phyloP scores from a whole-genome alignment of 805 yeast genomes.

The Starmerella sirachaensis region DNA sequence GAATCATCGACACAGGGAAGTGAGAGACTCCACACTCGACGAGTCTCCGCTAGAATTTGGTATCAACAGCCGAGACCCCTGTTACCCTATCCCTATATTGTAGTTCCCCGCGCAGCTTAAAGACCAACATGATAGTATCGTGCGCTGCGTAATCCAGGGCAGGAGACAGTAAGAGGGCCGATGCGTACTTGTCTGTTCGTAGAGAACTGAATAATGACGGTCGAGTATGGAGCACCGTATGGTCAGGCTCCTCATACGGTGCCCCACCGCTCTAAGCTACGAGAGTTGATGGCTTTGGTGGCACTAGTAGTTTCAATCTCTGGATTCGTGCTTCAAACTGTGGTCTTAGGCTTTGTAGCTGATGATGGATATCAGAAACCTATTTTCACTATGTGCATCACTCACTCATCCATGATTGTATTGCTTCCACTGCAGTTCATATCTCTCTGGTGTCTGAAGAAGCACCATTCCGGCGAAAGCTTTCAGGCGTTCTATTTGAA shows the following conservation, averaged over 20 bases:
- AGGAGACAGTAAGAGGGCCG: no score
- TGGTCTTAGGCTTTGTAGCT: constrained; percentile 60
- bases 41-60: no score
- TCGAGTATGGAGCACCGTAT: constrained; percentile 3
- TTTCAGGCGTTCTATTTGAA: constrained; percentile 12
- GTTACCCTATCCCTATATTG: no score
- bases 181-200: no score
- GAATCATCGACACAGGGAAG: no score
- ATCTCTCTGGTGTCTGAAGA: constrained; percentile 31
- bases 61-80: no score
- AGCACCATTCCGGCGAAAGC: constrained; percentile 5
- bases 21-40: no score
- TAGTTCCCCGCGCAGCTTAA: no score
- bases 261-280: constrained; percentile 22
- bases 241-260: neutral
- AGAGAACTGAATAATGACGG: neutral
- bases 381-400: constrained; percentile 42
- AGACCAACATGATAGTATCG: no score
- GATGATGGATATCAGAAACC: constrained; percentile 54
- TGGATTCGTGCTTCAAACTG: constrained; percentile 70
- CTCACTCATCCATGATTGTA: constrained; percentile 69
- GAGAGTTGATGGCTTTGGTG: constrained; percentile 35
- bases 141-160: no score
- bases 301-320: constrained; percentile 40
- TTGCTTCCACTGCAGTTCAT: constrained; percentile 60